Base-by-base conservation (phyloP, 345 rosid genomes). In the Corchorus capsularis region DNA sequence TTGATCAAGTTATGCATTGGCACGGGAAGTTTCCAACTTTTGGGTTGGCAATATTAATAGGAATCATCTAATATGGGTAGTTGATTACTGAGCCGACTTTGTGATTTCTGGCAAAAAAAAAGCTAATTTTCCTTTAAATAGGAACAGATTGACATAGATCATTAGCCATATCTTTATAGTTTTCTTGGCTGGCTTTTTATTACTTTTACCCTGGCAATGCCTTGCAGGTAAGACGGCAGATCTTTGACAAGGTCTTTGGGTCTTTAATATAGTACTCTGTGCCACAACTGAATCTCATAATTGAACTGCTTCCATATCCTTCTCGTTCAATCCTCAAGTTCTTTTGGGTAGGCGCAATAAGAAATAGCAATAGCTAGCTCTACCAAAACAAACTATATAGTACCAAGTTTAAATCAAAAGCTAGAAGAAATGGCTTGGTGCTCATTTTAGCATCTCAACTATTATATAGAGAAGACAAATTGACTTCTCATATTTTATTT, bases 21-120 rank as follows among this genome's bases (percentile, higher is more conserved):
- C 37, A 47, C 14, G 13, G 49, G 47, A 57, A 69, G 43, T 63
- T 79, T 81, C 71, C 72, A 22, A 46, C 59, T 84, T 79, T 35
- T 85, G 83, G 56, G 76, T 70, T 22, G 75, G 74, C 83, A 52
- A 27, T 82, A 22, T 63, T 73, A 35, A 72, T 20, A 77, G 82
- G 75, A 81, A 81, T 27, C 27, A 63, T 62, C 46, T 34, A 34
- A 49, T 47, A 49, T 16, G 55, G 49, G 67, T 59, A 73, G 63
- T 77, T 69, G 82, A 82, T 57, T 43, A 57, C 12, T 19, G 6
- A 22, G 35, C 60, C 73, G 32, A 66, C 75, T 49, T 71, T 78
- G 71, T 64, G 45, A 69, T 61, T 54, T 46, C 2, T 19, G 12
- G 35, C 57, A 45, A 27, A 60, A 73, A 60, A 43, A 8, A 3